Percentiles rank a stretch among this genome's conserved stretches.
Conservation (phyloP, 2,329 filamentous ascomycete genomes). For the Ceratocystis papillata region DNA sequence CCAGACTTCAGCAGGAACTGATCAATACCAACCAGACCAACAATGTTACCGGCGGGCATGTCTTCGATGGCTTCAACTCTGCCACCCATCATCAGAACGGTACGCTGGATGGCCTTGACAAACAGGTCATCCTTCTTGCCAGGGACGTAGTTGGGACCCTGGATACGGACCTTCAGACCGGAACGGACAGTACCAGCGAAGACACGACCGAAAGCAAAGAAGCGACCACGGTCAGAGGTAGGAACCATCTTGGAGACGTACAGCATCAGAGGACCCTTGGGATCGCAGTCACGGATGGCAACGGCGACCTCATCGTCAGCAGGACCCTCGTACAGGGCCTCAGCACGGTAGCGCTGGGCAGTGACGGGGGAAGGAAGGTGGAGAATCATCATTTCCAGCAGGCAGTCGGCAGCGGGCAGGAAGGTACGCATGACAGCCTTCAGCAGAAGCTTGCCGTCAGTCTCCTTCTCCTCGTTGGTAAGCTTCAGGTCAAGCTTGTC, state of each 20-base stretch:
- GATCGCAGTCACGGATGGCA: conserved; percentile 96
- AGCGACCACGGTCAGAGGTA: conserved; percentile 98
- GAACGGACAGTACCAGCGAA: conserved; percentile 97
- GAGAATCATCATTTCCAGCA: conserved; percentile 99
- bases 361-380: conserved; percentile 93
- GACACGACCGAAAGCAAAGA: conserved; percentile 99
- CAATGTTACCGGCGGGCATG: conserved; percentile 98
- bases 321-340: conserved; percentile 98
- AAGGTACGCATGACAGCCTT: conserved; percentile 99
- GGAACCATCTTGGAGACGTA: conserved; percentile 99
- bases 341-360: conserved; percentile 93
- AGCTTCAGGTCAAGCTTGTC: conserved; percentile 96
- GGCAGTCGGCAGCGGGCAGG: conserved; percentile 93
- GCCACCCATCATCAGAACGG: conserved; percentile 99
- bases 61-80: conserved; percentile 98
- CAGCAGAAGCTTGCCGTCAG: conserved; percentile 94
- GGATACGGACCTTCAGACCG: conserved; percentile 98
- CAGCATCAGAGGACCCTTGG: conserved; percentile 97
- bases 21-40: conserved; percentile 97
- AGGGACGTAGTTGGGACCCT: conserved; percentile 96
- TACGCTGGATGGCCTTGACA: conserved; percentile 99
- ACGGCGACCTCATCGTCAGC: conserved; percentile 83
- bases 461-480: conserved; percentile 69
- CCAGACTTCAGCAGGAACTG: conserved; percentile 99
- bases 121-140: conserved; percentile 99